phyloP scores from a whole-genome alignment of 140 eudicot genomes.

The Bidens hawaiensis region DNA sequence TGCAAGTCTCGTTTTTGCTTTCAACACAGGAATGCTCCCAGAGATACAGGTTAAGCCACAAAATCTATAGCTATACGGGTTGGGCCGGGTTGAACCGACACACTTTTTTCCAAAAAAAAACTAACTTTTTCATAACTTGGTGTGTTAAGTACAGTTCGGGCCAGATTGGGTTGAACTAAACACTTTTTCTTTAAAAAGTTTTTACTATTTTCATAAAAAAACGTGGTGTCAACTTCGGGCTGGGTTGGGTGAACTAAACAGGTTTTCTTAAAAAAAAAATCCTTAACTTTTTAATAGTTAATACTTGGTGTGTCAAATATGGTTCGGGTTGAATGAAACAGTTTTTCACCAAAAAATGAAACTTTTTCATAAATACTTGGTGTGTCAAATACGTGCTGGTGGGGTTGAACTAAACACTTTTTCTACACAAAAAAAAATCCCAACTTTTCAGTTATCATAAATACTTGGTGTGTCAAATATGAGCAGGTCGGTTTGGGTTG shows the following conservation, averaged over 20 bases:
- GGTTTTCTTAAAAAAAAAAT: too few relatives aligned
- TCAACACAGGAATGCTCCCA: slow-evolving; percentile 99
- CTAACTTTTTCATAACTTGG: neutral
- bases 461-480: neutral
- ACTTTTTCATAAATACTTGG: too few relatives aligned
- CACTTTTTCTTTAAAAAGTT: neutral
- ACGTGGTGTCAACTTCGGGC: neutral
- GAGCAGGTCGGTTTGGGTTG: neutral
- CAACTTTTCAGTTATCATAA: neutral
- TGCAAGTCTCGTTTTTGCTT: slow-evolving; percentile 92
- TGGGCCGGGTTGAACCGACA: neutral
- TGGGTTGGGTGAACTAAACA: neutral
- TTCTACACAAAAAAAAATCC: neutral
- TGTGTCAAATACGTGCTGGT: too few relatives aligned
- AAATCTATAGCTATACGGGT: neutral
- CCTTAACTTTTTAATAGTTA: too few relatives aligned
- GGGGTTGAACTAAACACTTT: too few relatives aligned
- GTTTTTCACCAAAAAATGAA: too few relatives aligned
- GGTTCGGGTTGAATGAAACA: too few relatives aligned
- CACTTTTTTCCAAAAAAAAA: neutral
- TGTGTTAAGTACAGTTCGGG: neutral
- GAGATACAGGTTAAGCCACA: slow-evolving; percentile 73
- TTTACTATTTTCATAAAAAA: neutral
- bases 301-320: too few relatives aligned
- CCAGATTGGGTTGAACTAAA: neutral